Base-by-base conservation (phyloP, 306 rosid genomes). In the Rubus idaeus region DNA sequence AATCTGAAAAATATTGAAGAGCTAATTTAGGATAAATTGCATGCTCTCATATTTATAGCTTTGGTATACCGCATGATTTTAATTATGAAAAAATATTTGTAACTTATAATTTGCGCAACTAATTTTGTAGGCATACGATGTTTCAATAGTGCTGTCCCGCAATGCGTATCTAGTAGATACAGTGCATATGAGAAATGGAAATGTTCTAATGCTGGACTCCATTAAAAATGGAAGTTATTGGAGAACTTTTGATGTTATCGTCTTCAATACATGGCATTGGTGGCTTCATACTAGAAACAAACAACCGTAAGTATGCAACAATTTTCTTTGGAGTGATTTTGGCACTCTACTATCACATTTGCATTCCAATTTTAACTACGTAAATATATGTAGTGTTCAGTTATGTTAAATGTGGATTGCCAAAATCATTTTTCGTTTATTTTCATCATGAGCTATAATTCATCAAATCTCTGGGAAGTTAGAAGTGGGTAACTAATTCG, bases 181-280 rank as follows among this genome's bases (percentile, higher is more conserved):
- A 3, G 75, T 80, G 26, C 1, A 42, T 4, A 80, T 78, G 46
- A 73, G 21, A 1, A 41, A 46, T 44, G 92, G 92, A 6, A 14
- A 14, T 49, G 84, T 85, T 3, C 20, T 89, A 5, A 65, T 78
- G 30, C 87, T 87, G 1, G 79, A 87, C 39, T 87, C 89, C 2
- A 85, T 87, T 70, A 30, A 40, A 46, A 66, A 70, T 17, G 87
- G 77, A 2, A 45, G 68, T 17, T 1, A 18, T 2, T 89, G 91
- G 93, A 73, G 73, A 75, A 81, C 78, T 8, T 47, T 39, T 11
- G 89, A 89, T 55, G 80, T 87, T 0, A 50, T 89, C 76, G 77
- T 87, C 35, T 89, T 89, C 77, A 57, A 89, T 41, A 79, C 91
- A 10, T 87, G 89, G 91, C 91, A 89, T 82, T 87, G 91, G 93